Conservation (phyloP, 192 early-diverging fungal genomes). For the Coemansia sp. region DNA sequence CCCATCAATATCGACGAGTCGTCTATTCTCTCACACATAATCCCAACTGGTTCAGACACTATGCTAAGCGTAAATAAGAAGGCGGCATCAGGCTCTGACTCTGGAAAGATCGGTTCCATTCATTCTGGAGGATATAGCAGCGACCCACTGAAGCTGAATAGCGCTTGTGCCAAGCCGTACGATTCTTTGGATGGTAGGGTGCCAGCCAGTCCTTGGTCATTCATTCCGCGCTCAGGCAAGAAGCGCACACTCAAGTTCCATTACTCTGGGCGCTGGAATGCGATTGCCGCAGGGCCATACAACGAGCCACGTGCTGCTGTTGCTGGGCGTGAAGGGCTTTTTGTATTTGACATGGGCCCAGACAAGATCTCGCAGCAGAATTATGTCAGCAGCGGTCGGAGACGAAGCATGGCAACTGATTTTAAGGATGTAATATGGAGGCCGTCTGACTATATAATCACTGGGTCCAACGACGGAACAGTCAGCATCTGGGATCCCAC, state of each 20-base stretch:
- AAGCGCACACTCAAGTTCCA: conserved; percentile 30
- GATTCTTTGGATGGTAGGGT: neutral
- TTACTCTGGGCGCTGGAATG: conserved; percentile 20
- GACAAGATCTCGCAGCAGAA: conserved; percentile 18
- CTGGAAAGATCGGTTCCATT: conserved; percentile 8
- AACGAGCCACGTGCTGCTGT: conserved; percentile 23
- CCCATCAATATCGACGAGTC: conserved; percentile 7
- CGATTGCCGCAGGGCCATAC: conserved; percentile 34
- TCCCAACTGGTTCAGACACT: neutral
- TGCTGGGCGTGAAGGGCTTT: conserved; percentile 41
- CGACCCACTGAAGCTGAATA: conserved; percentile 6
- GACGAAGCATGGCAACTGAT: conserved; percentile 26
- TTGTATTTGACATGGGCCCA: conserved; percentile 25
- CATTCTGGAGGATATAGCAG: conserved; percentile 9
- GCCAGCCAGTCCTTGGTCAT: conserved; percentile 28
- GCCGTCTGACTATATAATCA: conserved; percentile 43
- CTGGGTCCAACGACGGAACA: conserved; percentile 41
- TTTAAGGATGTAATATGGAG: conserved; percentile 50
- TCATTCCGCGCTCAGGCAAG: conserved; percentile 7
- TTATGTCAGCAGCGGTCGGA: conserved; percentile 17
- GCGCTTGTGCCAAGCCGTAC: too few relatives aligned
- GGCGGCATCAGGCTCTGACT: conserved; percentile 2
- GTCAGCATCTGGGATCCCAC: conserved; percentile 47
- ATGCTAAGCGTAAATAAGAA: neutral
- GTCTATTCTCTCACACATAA: neutral